Base-by-base conservation (phyloP, 441 rosid species). In the Populus tomentosa region DNA sequence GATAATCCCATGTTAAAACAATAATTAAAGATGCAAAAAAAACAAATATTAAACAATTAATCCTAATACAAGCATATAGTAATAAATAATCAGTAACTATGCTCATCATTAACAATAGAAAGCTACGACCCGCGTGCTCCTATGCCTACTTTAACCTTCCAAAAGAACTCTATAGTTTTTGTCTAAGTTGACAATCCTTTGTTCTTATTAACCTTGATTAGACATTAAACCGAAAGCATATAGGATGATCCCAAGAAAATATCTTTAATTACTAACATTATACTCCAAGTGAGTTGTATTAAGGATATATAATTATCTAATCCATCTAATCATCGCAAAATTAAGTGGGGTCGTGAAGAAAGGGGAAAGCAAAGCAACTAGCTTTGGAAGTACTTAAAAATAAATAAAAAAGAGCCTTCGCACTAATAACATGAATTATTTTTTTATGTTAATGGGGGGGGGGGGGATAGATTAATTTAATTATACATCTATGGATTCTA, bases 161-260 rank as follows among this genome's bases (percentile, higher is more conserved):
- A 69, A 68, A 82, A 75, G 46, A 69, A 26, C 32, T 28, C 6
- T 1, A 46, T 70, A 77, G 20, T 67, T 21, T 38, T 33, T 40
- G 42, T 71, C 7, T n/a, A 32, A 72, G 65, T 69, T 70, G 83
- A 75, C 68, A 38, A 66, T 21, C 66, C 46, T 70, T 56, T 4
- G 11, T 33, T 14, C 38, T 56, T 74, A 67, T 78, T 73, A 50
- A 68, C 24, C 64, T 72, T 75, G 82, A 79, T 81, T 62, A 77
- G 77, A 80, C 73, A 76, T 59, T 63, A 73, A 80, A 75, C 68
- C 69, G 76, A 80, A 80, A 78, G 82, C 77, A 79, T 67, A 70
- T 18, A 65, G 24, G 65, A 74, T 50, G 75, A 80, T 80, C 79
- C 81, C 40, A 64, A 66, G 30, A 10, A 77, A 68, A 2, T 10